Conservation (phyloP, 176 grass and related monocot genomes). For the Carex kokanica region DNA sequence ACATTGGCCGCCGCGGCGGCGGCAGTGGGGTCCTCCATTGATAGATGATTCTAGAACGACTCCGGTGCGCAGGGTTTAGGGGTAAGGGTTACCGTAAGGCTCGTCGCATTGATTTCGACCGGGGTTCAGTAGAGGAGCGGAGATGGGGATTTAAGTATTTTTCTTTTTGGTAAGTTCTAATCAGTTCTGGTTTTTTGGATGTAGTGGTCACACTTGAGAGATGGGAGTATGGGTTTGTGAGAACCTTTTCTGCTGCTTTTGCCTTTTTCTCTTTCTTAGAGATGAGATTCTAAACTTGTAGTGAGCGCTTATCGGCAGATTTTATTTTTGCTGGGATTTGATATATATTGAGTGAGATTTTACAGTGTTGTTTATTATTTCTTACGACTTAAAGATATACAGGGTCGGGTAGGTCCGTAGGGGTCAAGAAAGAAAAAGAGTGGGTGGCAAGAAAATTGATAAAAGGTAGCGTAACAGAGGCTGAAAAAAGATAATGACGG, state of each 20-base stretch:
- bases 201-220: background rate
- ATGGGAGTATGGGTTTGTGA: background rate
- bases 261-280: background rate
- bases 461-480: background rate
- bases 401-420: background rate
- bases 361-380: background rate
- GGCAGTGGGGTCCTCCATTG: constrained; percentile 54
- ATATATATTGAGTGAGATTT: background rate
- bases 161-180: background rate
- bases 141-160: background rate
- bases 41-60: background rate
- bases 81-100: constrained; percentile 3
- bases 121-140: constrained; percentile 20
- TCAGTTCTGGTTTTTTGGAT: background rate
- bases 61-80: constrained; percentile 43
- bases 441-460: constrained; percentile 38
- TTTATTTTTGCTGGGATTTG: background rate
- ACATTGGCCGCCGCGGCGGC: constrained; percentile 35
- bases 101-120: constrained; percentile 27
- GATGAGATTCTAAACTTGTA: background rate
- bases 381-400: no score
- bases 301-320: background rate
- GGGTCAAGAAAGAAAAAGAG: background rate
- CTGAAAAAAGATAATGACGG: background rate
- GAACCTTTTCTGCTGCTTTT: background rate